Percentiles rank a stretch among this genome's conserved stretches.
Evolutionary conservation across 2,329 filamentous ascomycete species (phyloP).

Genomic region (Verticillium longisporum): DNA sequence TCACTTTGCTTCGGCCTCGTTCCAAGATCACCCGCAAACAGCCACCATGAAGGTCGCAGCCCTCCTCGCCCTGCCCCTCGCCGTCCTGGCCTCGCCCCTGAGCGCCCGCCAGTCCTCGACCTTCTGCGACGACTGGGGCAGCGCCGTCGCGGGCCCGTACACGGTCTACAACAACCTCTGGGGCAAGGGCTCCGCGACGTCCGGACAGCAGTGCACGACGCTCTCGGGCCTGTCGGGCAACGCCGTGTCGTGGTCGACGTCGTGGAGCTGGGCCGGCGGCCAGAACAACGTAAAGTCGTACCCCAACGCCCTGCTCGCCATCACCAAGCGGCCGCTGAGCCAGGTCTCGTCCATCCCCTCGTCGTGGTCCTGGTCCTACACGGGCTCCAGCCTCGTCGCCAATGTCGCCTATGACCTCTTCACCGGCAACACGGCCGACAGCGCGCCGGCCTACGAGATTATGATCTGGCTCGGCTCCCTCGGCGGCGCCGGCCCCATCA

Average conservation of each 20-base stretch:
- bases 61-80: background rate
- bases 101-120: conserved; percentile 8
- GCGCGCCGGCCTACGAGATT: conserved; percentile 48
- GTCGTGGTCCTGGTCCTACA: conserved; percentile 26
- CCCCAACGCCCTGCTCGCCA: conserved; percentile 26
- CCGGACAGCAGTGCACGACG: conserved; percentile 31
- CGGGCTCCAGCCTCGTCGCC: conserved; percentile 30
- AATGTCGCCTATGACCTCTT: conserved; percentile 58
- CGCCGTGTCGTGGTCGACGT: conserved; percentile 29
- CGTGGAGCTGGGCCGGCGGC: conserved; percentile 31
- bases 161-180: conserved; percentile 34
- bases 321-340: conserved; percentile 19
- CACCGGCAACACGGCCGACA: conserved; percentile 38
- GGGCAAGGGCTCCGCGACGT: conserved; percentile 23
- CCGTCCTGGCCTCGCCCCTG: background rate
- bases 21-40: background rate
- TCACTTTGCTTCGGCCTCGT: background rate
- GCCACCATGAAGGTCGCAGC: background rate
- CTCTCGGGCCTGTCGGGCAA: conserved; percentile 24
- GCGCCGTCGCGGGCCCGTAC: conserved; percentile 20
- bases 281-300: conserved; percentile 33
- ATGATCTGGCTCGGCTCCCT: conserved; percentile 58
- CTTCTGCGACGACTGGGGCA: conserved; percentile 26
- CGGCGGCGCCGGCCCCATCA: conserved; percentile 52
- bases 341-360: conserved; percentile 24